Conservation (phyloP, 768 basidiomycete species). For the Tricholoma flavovirens region DNA sequence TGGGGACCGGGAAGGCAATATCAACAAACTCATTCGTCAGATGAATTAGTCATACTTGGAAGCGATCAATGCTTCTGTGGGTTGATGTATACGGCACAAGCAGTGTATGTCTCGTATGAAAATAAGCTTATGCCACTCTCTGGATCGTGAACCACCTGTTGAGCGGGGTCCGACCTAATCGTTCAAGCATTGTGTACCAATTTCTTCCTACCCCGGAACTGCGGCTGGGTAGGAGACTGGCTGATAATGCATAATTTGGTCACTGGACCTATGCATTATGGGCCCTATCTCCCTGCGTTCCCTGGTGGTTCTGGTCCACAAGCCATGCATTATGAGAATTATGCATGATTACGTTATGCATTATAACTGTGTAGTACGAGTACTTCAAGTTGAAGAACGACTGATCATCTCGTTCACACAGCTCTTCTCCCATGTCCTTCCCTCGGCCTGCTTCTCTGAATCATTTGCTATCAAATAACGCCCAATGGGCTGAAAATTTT, state of each 20-base stretch:
- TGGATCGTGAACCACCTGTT: neutral
- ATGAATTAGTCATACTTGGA: constrained; percentile 59
- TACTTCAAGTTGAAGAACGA: too few species aligned
- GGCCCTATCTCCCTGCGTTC: too few species aligned
- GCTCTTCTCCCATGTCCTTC: constrained; percentile 3
- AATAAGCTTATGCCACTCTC: constrained; percentile 11
- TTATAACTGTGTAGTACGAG: too few species aligned
- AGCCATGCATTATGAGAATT: too few species aligned
- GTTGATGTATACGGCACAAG: constrained; percentile 10
- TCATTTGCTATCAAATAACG: constrained; percentile 44
- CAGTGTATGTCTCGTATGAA: constrained; percentile 14
- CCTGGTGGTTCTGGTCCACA: too few species aligned
- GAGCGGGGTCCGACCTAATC: too few species aligned
- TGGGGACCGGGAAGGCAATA: constrained; percentile 94
- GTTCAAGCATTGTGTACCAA: too few species aligned
- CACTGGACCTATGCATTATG: too few species aligned
- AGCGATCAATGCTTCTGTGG: constrained; percentile 5
- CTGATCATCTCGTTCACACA: neutral
- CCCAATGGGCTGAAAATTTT: constrained; percentile 65
- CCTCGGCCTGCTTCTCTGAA: constrained; percentile 18
- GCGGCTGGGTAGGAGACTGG: too few species aligned
- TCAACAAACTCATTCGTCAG: constrained; percentile 95
- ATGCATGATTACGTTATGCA: too few species aligned
- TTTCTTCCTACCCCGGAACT: too few species aligned
- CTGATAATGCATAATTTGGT: too few species aligned